Conservation (phyloP, 257 asterid genomes). For the Gentiana macrophylla region DNA sequence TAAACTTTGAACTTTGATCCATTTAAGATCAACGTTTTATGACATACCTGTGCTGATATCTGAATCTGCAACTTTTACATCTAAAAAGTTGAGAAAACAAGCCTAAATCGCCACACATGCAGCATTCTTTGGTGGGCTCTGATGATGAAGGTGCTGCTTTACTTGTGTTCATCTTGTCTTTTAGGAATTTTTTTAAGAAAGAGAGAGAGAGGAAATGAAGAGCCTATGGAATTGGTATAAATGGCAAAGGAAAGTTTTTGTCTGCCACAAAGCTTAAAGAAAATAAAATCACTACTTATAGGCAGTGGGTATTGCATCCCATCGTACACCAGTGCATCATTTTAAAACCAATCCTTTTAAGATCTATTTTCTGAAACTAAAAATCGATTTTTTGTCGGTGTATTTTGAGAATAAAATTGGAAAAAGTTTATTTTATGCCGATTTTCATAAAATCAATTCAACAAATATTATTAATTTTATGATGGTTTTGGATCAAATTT, state of each 20-base stretch:
- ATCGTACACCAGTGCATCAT: too few relatives aligned
- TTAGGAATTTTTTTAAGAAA: background rate
- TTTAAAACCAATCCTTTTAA: too few relatives aligned
- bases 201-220: background rate
- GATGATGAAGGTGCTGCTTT: slow-evolving; percentile 13
- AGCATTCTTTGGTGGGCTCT: slow-evolving; percentile 32
- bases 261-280: slow-evolving; percentile 16
- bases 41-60: slow-evolving; percentile 64
- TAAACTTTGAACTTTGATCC: too few relatives aligned
- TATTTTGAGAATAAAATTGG: too few relatives aligned
- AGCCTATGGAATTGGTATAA: background rate
- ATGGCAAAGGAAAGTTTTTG: background rate
- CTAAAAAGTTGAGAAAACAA: slow-evolving; percentile 49
- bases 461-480: too few relatives aligned
- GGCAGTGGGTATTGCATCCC: too few relatives aligned
- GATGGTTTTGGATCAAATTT: too few relatives aligned
- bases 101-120: slow-evolving; percentile 86
- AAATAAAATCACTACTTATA: background rate
- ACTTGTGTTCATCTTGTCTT: slow-evolving; percentile 21
- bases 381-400: too few relatives aligned
- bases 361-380: too few relatives aligned
- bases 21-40: too few relatives aligned
- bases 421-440: too few relatives aligned
- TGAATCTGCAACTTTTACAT: slow-evolving; percentile 44
- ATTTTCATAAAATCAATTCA: too few relatives aligned